phyloP scores from a whole-genome alignment of 768 basidiomycete genomes.

The Suillus alpinus region DNA sequence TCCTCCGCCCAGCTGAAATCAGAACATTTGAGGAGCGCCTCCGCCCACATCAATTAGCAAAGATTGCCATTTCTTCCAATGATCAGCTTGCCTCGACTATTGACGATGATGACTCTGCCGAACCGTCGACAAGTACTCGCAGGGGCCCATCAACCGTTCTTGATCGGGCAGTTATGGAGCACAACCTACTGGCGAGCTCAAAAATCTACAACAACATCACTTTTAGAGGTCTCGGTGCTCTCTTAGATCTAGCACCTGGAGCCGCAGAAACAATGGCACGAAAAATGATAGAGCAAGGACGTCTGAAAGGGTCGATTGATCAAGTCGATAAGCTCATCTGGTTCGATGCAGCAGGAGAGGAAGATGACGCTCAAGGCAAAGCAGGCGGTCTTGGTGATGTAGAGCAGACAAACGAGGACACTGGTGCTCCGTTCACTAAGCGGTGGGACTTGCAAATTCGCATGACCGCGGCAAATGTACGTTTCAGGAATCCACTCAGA shows the following conservation, averaged over 20 bases:
- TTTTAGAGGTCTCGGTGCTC: constrained; percentile 86
- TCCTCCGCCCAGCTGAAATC: constrained; percentile 86
- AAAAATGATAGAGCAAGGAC: constrained; percentile 97
- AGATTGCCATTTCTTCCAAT: constrained; percentile 79
- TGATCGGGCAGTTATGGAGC: constrained; percentile 97
- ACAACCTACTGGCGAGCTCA: constrained; percentile 94
- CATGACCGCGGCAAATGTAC: constrained; percentile 81
- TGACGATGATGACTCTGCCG: constrained; percentile 52
- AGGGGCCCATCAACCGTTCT: constrained; percentile 94
- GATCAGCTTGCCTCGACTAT: constrained; percentile 72
- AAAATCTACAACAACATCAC: constrained; percentile 98
- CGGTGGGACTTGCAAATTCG: constrained; percentile 96
- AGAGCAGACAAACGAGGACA: constrained; percentile 83
- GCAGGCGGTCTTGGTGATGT: constrained; percentile 90
- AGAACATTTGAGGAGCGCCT: constrained; percentile 86
- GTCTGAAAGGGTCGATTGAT: constrained; percentile 90
- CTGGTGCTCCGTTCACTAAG: constrained; percentile 87
- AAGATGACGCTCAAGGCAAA: constrained; percentile 91
- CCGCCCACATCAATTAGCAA: constrained; percentile 92
- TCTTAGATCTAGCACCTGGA: constrained; percentile 85
- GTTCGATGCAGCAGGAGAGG: constrained; percentile 86
- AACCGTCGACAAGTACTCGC: constrained; percentile 65
- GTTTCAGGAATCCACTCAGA: constrained; percentile 17
- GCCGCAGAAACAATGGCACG: constrained; percentile 97
- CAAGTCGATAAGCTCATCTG: constrained; percentile 93